Evolutionary conservation across 805 yeast genomes (phyloP).

Genomic region (Cyberlindnera petersonii): DNA sequence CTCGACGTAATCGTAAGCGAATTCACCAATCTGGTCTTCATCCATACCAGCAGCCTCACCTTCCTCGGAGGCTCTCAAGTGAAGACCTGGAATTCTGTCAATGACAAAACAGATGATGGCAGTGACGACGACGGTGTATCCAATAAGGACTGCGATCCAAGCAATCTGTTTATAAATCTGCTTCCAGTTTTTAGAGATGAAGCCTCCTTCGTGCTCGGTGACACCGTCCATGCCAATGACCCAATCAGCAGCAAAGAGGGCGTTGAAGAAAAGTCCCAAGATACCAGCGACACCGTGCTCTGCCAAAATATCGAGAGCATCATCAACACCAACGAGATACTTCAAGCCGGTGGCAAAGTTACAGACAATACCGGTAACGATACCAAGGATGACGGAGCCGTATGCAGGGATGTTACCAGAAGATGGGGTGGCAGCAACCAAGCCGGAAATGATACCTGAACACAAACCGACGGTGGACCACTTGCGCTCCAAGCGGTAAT

Average conservation of each 20-base stretch:
- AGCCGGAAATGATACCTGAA: constrained; percentile 92
- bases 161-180: constrained; percentile 90
- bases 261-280: constrained; percentile 85
- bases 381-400: constrained; percentile 84
- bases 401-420: constrained; percentile 89
- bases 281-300: constrained; percentile 98
- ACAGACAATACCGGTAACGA: constrained; percentile 77
- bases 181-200: constrained; percentile 86
- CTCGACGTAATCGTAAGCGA: constrained; percentile 98
- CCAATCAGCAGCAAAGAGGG: constrained; percentile 79
- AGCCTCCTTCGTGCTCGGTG: constrained; percentile 85
- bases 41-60: constrained; percentile 90
- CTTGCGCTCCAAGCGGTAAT: constrained; percentile 81
- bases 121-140: constrained; percentile 74
- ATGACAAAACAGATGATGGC: constrained; percentile 69
- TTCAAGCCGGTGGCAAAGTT: constrained; percentile 87
- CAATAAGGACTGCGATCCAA: constrained; percentile 68
- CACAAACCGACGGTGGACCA: constrained; percentile 95
- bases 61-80: constrained; percentile 74
- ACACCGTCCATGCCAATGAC: constrained; percentile 89
- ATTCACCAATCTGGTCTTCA: constrained; percentile 96
- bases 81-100: constrained; percentile 75
- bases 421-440: constrained; percentile 96
- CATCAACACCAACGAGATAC: constrained; percentile 78
- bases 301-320: constrained; percentile 92